These are phyloP conservation scores for Metarhizium anisopliae DNA, from an alignment of 2,329 filamentous ascomycete genomes.

Conservation along the genomic window DNA sequence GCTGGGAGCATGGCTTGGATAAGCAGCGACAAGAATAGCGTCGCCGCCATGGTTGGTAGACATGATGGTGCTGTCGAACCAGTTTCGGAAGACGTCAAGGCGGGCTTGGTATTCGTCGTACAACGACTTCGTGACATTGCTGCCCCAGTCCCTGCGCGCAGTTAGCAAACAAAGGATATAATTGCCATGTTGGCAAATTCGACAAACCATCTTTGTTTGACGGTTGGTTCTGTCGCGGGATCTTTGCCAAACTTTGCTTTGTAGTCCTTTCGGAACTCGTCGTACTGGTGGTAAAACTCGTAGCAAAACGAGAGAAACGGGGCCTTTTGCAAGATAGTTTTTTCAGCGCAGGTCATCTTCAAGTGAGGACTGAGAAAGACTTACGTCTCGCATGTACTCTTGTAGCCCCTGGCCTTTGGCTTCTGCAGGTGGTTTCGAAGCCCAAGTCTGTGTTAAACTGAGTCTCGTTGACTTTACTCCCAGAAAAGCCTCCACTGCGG, in stretches of 20 bases:
- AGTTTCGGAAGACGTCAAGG: constrained; percentile 19
- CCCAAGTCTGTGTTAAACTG: constrained; percentile 13
- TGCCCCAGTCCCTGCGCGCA: constrained; percentile 15
- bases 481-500: constrained; percentile 14
- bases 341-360: not conserved
- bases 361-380: not conserved
- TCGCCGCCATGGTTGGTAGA: constrained; percentile 8
- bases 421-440: constrained; percentile 12
- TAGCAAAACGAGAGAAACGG: constrained; percentile 22
- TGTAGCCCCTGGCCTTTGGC: constrained; percentile 14
- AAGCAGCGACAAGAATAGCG: constrained; percentile 17
- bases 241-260: constrained; percentile 12
- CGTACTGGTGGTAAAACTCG: constrained; percentile 23
- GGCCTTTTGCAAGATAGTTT: constrained; percentile 10
- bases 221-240: constrained; percentile 21
- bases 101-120: constrained; percentile 14
- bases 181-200: not conserved
- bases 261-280: constrained; percentile 18
- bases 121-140: constrained; percentile 12
- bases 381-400: constrained; percentile 20
- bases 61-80: constrained; percentile 23
- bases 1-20: constrained; percentile 7
- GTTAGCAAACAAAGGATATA: not conserved
- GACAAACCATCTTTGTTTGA: constrained; percentile 20
- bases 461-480: constrained; percentile 11